These are phyloP conservation scores for Vachellia collinsii DNA, from an alignment of 306 rosid species.

Conservation along the genomic window DNA sequence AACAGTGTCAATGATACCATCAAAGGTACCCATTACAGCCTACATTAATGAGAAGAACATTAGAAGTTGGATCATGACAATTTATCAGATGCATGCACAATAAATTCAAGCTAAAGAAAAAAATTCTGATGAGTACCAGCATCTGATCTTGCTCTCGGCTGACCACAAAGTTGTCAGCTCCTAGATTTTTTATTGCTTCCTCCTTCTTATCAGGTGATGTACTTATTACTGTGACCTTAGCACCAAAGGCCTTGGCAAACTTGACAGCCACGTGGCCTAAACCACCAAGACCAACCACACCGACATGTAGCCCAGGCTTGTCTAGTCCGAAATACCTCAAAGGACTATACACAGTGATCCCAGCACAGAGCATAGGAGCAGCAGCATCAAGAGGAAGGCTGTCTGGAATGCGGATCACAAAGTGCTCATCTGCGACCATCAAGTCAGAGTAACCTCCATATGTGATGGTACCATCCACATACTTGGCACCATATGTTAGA, in stretches of 20 bases:
- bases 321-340: conserved; percentile 39
- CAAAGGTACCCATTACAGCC: conserved; percentile 44
- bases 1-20: conserved; percentile 55
- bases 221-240: conserved; percentile 47
- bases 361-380: conserved; percentile 53
- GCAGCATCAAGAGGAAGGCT: conserved; percentile 43
- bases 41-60: background rate
- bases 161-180: conserved; percentile 43
- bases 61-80: background rate
- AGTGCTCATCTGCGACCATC: conserved; percentile 46
- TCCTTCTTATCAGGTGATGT: conserved; percentile 41
- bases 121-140: conserved; percentile 27
- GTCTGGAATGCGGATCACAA: conserved; percentile 38
- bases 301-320: conserved; percentile 40
- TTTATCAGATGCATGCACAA: background rate
- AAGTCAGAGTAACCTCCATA: conserved; percentile 46
- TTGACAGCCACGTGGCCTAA: conserved; percentile 53
- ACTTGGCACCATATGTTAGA: conserved; percentile 9
- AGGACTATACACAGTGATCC: conserved; percentile 54
- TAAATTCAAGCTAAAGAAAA: background rate
- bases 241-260: conserved; percentile 50
- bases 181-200: conserved; percentile 41
- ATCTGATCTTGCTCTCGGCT: conserved; percentile 44
- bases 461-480: conserved; percentile 31
- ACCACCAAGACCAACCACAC: conserved; percentile 59